A percentile compares a stretch with the other conserved stretches of the same genome.
Evolutionary conservation across 2,329 filamentous ascomycete species (phyloP).

Genomic region (Aureobasidium subglaciale): DNA sequence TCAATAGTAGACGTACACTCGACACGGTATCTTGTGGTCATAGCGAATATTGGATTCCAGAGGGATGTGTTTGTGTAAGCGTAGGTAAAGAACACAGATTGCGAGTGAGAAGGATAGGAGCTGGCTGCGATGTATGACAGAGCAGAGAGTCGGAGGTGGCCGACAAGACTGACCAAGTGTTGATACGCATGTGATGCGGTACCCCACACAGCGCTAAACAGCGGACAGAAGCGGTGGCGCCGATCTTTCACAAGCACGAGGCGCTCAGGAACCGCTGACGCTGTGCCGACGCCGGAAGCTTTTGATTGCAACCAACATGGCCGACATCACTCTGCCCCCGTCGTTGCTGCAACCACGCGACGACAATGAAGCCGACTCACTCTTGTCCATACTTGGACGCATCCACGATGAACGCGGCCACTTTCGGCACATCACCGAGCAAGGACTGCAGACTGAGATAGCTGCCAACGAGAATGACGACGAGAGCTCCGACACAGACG

Average conservation of each 20-base stretch:
- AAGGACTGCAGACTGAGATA: constrained; percentile 63
- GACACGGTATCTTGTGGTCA: constrained; percentile 34
- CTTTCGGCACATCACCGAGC: constrained; percentile 73
- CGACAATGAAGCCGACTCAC: constrained; percentile 50
- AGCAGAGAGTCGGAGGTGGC: neutral
- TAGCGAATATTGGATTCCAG: too few relatives aligned
- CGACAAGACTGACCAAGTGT: neutral
- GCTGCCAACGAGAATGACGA: constrained; percentile 30
- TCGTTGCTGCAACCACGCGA: constrained; percentile 51
- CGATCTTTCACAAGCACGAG: constrained; percentile 1
- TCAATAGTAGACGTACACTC: constrained; percentile 25
- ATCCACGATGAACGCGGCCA: constrained; percentile 73
- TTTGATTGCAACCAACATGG: constrained; percentile 3
- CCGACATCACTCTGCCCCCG: constrained; percentile 16
- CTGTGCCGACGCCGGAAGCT: constrained; percentile 2
- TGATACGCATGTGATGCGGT: constrained; percentile 10
- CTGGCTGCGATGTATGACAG: neutral
- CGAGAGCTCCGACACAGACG: constrained; percentile 37
- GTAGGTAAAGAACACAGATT: neutral
- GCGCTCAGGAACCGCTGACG: constrained; percentile 12
- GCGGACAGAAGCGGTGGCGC: constrained; percentile 8
- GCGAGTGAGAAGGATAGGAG: neutral
- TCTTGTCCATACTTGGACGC: constrained; percentile 71
- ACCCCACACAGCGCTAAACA: constrained; percentile 9
- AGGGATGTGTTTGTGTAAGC: neutral